A percentile compares a stretch with the other conserved stretches of the same genome.
These are phyloP conservation scores for Salvia hispanica DNA, from an alignment of 257 asterid genomes.

Conservation along the genomic window DNA sequence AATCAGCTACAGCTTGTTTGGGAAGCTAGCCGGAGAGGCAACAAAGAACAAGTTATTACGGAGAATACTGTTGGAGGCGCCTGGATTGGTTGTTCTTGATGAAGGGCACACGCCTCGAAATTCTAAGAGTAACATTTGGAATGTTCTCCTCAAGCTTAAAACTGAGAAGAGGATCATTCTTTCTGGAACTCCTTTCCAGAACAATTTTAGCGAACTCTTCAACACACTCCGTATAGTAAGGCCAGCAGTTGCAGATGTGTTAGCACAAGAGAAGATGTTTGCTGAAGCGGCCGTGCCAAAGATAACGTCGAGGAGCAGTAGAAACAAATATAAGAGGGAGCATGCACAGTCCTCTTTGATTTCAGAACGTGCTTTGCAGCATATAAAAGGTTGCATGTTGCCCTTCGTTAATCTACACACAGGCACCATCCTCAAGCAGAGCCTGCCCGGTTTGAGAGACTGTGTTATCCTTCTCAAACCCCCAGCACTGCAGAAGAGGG, in stretches of 20 bases:
- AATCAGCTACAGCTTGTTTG: conserved; percentile 56
- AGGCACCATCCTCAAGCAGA: conserved; percentile 54
- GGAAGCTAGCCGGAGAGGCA: conserved; percentile 43
- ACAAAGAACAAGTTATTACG: conserved; percentile 8
- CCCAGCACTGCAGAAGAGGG: conserved; percentile 39
- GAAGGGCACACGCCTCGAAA: conserved; percentile 76
- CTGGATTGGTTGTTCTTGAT: conserved; percentile 58
- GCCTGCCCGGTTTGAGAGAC: conserved; percentile 61
- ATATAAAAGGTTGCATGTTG: conserved; percentile 43
- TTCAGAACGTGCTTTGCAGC: conserved; percentile 33
- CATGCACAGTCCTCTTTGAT: conserved; percentile 9
- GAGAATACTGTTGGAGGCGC: conserved; percentile 49
- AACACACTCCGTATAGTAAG: conserved; percentile 52
- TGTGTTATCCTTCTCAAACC: conserved; percentile 54
- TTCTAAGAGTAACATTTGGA: conserved; percentile 52
- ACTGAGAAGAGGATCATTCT: conserved; percentile 56
- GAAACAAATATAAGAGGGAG: neutral
- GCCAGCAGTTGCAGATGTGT: conserved; percentile 47
- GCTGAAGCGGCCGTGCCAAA: conserved; percentile 33
- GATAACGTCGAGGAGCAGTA: neutral
- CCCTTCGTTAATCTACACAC: conserved; percentile 67
- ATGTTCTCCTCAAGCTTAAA: conserved; percentile 41
- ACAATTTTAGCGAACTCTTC: conserved; percentile 59
- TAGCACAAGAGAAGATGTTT: conserved; percentile 36
- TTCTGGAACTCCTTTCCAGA: conserved; percentile 77